Evolutionary conservation across 2,329 filamentous ascomycete genomes (phyloP).

Genomic region (Ascochyta koolunga): DNA sequence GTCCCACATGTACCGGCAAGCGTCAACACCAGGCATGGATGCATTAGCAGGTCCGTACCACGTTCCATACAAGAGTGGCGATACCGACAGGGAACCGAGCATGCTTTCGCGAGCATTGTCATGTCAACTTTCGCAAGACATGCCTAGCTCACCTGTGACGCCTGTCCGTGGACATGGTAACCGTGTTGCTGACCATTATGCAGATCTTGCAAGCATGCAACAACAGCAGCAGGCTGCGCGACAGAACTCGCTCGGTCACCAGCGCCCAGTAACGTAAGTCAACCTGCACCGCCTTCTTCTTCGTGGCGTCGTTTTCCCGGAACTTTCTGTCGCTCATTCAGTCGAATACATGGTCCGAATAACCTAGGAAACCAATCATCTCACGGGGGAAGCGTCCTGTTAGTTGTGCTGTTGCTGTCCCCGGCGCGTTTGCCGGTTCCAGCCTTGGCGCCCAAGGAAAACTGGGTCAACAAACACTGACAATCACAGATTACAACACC

Average conservation of each 20-base stretch:
- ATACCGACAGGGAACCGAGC: neutral
- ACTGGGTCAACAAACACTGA: constrained; percentile 9
- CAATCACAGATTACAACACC: constrained; percentile 32
- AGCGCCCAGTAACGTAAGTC: constrained; percentile 47
- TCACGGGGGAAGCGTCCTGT: neutral
- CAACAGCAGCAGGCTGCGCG: constrained; percentile 52
- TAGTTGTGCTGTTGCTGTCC: constrained; percentile 14
- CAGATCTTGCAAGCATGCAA: constrained; percentile 57
- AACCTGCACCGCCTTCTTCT: neutral
- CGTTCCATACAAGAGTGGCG: neutral
- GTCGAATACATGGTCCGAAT: neutral
- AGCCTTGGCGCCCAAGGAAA: constrained; percentile 19
- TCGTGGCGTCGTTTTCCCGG: neutral
- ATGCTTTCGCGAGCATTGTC: neutral
- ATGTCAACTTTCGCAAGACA: neutral
- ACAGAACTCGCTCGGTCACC: constrained; percentile 41
- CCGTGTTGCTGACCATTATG: constrained; percentile 9
- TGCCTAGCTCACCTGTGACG: neutral
- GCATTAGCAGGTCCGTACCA: constrained; percentile 51
- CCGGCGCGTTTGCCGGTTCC: constrained; percentile 27
- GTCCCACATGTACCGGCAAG: constrained; percentile 46
- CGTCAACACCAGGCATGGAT: constrained; percentile 56
- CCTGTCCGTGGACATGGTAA: neutral
- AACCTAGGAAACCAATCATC: neutral
- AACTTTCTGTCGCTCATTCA: neutral